Conservation (phyloP, 73 alveolate genomes). For the Paramecium caudatum region DNA sequence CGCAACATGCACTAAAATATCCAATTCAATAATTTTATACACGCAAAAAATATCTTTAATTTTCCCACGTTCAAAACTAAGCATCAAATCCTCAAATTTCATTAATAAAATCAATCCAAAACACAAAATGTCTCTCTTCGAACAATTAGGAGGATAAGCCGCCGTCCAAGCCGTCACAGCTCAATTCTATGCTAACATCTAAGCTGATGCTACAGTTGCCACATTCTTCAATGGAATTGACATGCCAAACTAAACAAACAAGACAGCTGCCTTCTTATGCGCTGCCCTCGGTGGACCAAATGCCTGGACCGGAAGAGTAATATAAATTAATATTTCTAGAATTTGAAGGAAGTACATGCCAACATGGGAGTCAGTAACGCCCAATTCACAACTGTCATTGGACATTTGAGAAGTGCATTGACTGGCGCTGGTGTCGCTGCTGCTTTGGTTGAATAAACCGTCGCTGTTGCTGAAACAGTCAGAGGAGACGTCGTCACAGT, state of each 20-base stretch:
- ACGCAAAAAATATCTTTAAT: slow-evolving; percentile 38
- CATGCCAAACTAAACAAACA: slow-evolving; percentile 73
- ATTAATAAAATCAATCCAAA: slow-evolving; percentile 10
- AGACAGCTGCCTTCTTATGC: slow-evolving; percentile 75
- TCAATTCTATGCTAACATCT: slow-evolving; percentile 77
- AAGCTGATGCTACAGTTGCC: slow-evolving; percentile 79
- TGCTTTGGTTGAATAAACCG: slow-evolving; percentile 72
- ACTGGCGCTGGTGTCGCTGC: slow-evolving; percentile 80
- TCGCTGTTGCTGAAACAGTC: slow-evolving; percentile 71
- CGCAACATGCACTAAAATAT: slow-evolving; percentile 24
- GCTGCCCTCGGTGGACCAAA: slow-evolving; percentile 82
- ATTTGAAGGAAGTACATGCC: slow-evolving; percentile 79
- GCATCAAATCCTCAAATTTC: slow-evolving; percentile 7
- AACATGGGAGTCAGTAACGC: slow-evolving; percentile 80
- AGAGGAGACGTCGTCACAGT: slow-evolving; percentile 73
- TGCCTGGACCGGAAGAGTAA: slow-evolving; percentile 61
- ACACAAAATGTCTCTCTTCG: slow-evolving; percentile 35
- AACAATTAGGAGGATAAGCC: slow-evolving; percentile 82
- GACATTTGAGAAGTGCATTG: slow-evolving; percentile 77
- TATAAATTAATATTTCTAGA: neutral
- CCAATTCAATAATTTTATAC: no score
- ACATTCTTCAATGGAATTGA: slow-evolving; percentile 82
- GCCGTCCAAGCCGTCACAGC: slow-evolving; percentile 78
- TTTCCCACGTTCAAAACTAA: slow-evolving; percentile 11
- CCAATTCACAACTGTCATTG: slow-evolving; percentile 76